Conservation (phyloP, 176 grass and related monocot genomes). For the Olyra latifolia region DNA sequence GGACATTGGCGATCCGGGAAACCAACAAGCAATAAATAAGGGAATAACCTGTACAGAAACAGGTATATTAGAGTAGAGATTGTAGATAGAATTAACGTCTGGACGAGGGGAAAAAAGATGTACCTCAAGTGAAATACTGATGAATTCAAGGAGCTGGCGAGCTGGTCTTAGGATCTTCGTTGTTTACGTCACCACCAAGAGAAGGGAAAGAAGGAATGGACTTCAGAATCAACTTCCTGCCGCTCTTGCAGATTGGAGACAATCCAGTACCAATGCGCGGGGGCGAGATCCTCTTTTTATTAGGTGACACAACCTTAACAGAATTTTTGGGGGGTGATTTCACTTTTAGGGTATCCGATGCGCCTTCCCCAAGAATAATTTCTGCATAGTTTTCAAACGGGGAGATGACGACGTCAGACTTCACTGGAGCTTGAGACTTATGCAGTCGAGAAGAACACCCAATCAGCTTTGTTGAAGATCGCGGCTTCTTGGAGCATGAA, state of each 20-base stretch:
- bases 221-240: constrained; percentile 55
- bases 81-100: constrained; percentile 9
- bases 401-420: constrained; percentile 35
- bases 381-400: constrained; percentile 43
- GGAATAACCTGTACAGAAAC: constrained; percentile 15
- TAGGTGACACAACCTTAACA: constrained; percentile 54
- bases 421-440: constrained; percentile 31
- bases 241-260: constrained; percentile 59
- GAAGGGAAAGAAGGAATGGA: constrained; percentile 70
- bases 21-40: neutral
- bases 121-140: constrained; percentile 16
- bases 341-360: constrained; percentile 35
- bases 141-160: constrained; percentile 42
- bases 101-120: neutral
- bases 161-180: constrained; percentile 25
- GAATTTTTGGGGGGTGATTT: constrained; percentile 40
- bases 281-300: constrained; percentile 61
- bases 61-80: neutral
- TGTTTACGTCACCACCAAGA: constrained; percentile 38
- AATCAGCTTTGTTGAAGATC: constrained; percentile 27
- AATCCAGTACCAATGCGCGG: constrained; percentile 43
- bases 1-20: neutral
- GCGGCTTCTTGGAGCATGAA: constrained; percentile 46
- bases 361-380: constrained; percentile 15
- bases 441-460: constrained; percentile 41